Base-by-base conservation (phyloP, 179 eudicot species). In the Silene vulgaris region DNA sequence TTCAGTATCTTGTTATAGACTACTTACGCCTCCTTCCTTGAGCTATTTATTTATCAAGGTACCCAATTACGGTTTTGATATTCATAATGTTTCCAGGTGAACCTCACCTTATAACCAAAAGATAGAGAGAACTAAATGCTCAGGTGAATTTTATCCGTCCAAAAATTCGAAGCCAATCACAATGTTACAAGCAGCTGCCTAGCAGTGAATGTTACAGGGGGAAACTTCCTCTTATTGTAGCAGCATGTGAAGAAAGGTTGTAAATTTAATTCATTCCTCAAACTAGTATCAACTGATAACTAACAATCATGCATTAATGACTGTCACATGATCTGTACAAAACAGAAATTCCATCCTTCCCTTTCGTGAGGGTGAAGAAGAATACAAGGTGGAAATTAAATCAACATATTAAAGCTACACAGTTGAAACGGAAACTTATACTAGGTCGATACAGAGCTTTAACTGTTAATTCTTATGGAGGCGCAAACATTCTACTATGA, bases 291-390 rank as follows among this genome's bases (percentile, higher is more conserved):
- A 50, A 71, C 62, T 50, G 19, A 54, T 69, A 76, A 37, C 78
- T 16, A 76, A 40, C 37, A 57, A 35, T 26, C 66, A 67, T 67
- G 72, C 65, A 75, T 67, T 76, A 17, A 57, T 69, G 72, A 35
- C 75, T 59, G 32, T 23, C 79, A 70, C 79, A 70, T 70, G 69
- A 76, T 40, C 17, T 70, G 30, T n/a, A 28, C 11, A 69, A 61
- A 59, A n/a, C 48, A 26, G 74, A 26, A 17, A 7, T 54, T 17
- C 35, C 50, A 30, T 56, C 60, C 50, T 50, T 28, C 23, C 28
- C 21, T 43, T 29, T 16, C 2, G 43, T 13, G 23, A 72, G 37
- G 19, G n/a, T 6, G 61, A 6, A 74, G 11, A 74, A 20, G 12
- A 43, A 63, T 74, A 21, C 76, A 61, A 37, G 45, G 21, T 17